phyloP scores from a whole-genome alignment of 768 basidiomycete species.

The Lactarius sanguifluus region DNA sequence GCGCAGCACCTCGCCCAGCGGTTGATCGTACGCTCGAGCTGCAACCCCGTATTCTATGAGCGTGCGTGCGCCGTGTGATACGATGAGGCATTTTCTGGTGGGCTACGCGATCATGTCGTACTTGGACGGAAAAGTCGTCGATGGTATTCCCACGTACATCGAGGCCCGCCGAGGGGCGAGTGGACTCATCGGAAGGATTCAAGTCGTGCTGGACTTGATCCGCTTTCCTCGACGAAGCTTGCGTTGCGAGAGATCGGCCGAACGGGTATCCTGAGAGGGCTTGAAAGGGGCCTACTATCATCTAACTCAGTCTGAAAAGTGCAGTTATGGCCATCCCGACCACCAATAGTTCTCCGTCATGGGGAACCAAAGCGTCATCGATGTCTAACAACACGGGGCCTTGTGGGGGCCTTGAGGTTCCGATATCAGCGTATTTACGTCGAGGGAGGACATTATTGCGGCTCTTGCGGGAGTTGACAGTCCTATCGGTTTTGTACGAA shows the following conservation, averaged over 20 bases:
- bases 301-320: neutral
- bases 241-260: neutral
- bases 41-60: constrained; percentile 61
- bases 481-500: neutral
- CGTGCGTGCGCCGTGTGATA: neutral
- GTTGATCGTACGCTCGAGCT: constrained; percentile 76
- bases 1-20: constrained; percentile 77
- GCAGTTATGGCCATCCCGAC: neutral
- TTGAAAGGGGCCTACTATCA: neutral
- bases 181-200: constrained; percentile 31
- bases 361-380: neutral
- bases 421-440: neutral
- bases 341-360: neutral
- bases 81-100: neutral
- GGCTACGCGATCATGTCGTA: constrained; percentile 30
- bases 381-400: neutral
- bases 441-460: neutral
- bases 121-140: constrained; percentile 88
- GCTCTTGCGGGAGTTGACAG: neutral
- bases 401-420: neutral
- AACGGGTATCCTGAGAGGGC: neutral
- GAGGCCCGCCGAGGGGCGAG: constrained; percentile 31
- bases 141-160: constrained; percentile 61
- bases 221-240: neutral
- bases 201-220: neutral